Base-by-base conservation (phyloP, 1,139 yeast genomes). In the Pneumocystis canis region DNA sequence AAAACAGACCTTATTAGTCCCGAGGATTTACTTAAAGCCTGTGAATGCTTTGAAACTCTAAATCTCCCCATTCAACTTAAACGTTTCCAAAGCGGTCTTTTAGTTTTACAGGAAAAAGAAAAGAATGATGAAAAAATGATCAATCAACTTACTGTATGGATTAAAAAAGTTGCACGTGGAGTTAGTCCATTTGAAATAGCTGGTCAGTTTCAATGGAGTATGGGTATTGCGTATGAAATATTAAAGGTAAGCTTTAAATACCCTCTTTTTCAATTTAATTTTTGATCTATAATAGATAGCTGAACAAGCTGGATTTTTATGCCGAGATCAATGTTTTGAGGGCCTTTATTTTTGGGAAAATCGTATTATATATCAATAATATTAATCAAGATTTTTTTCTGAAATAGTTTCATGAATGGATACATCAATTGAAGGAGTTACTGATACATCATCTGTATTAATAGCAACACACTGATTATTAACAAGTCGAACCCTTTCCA, bases 221-320 rank as follows among this genome's bases (percentile, higher is more conserved):
- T 84, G 58, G 81, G 82, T 39, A 83, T 88, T 20, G 80, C 90
- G 2, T 77, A 76, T 18, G 94, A 87, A 70, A 88, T 87, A 67
- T 73, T 88, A 20, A 83, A 82, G 60, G 66, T 65, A 31, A n/a
- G n/a, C n/a, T 3, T 59, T 35, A 20, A 3, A 4, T 7, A 11
- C 54, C 20, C 25, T 25, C 11, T 41, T 41, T 14, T 7, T n/a
- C 30, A 16, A 31, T n/a, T 16, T 2, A 16, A 32, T 16, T 32
- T 14, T 47, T n/a, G 2, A 32, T 25, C 16, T 40, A 18, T n/a
- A 9, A n/a, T 30, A 67, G 63, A 76, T 78, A 65, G 83, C 87
- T 31, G 80, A 86, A 41, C 78, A 77, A 6, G 71, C 74, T 2
- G 92, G 89, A 0, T 73, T 74, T 1, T 70, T 87, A 1, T 82